Evolutionary conservation across 345 rosid species (phyloP), one percentile per base, ranked within the genome.

Genomic region (Laguncularia racemosa): DNA sequence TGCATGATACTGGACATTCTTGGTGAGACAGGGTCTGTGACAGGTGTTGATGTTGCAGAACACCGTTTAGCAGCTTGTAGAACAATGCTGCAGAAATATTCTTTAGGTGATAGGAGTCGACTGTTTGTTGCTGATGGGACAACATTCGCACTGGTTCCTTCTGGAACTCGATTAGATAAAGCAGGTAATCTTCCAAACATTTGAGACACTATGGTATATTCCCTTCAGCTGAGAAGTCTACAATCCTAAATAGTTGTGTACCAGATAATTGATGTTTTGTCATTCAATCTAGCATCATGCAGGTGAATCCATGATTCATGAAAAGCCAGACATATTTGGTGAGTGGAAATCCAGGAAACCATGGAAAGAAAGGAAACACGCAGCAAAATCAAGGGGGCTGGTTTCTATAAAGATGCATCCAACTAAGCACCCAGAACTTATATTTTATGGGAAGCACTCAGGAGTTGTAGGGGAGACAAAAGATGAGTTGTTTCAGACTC

Each of bases 61-160:
- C 88, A 85, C 59, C 89, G 99, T 33, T 71, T 93, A 20, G 97
- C 96, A 7, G 91, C 97, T 70, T 89, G 97, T 70, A 83, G 91
- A 81, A 89, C 97, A 5, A 53, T 89, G 81, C 63, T 93, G 60
- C 96, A 67, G 62, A 93, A 89, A 65, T 93, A 93, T 76, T 75
- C 64, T 4, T 61, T 87, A 48, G 99, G 87, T 48, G 73, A 85
- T 56, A 66, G 77, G 55, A 81, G 91, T 71, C 70, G 95, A 2
- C 87, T 93, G 60, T 93, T 93, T 64, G 86, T 87, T 60, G 91
- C 91, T 44, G 91, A 93, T 52, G 97, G 97, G 55, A 83, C 90
- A 9, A 33, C 62, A 56, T 93, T 89, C 76, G 83, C 91, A 9
- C 72, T 86, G 50, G 65, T 68, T 50, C 96, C 96, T 48, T 46